Conservation (phyloP, 192 early-diverging fungal genomes). For the Coemansia erecta region DNA sequence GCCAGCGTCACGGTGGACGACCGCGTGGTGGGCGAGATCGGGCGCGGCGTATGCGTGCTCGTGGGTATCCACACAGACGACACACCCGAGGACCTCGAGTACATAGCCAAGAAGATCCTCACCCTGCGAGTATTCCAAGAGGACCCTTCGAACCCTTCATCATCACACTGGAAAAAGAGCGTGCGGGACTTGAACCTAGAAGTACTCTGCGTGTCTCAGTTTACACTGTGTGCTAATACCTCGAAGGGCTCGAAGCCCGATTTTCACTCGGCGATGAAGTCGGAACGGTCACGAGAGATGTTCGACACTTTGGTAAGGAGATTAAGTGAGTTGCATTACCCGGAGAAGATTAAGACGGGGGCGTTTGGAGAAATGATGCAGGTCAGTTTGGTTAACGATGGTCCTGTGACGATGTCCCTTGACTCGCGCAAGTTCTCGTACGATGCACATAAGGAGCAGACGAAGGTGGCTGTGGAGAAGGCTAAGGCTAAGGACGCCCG, state of each 20-base stretch:
- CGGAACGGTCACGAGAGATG: constrained; percentile 61
- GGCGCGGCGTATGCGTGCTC: constrained; percentile 73
- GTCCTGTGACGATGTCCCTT: constrained; percentile 60
- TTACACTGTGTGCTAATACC: constrained; percentile 84
- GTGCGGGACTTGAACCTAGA: constrained; percentile 72
- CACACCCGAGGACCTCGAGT: constrained; percentile 74
- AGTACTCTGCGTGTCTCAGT: constrained; percentile 88
- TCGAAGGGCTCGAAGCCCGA: constrained; percentile 87
- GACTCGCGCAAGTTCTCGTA: constrained; percentile 55
- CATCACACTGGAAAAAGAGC: constrained; percentile 84
- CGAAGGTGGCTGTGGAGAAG: constrained; percentile 1
- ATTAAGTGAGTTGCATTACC: constrained; percentile 61
- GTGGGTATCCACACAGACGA: constrained; percentile 70
- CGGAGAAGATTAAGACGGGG: constrained; percentile 72
- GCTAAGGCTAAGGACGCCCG: constrained; percentile 26
- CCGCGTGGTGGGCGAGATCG: constrained; percentile 74
- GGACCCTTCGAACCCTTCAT: too few relatives aligned
- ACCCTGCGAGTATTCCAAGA: constrained; percentile 78
- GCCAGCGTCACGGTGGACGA: constrained; percentile 73
- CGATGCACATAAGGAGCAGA: constrained; percentile 1
- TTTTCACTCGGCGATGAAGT: constrained; percentile 88
- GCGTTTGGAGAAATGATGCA: constrained; percentile 97
- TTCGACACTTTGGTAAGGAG: constrained; percentile 75
- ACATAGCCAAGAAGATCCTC: constrained; percentile 81
- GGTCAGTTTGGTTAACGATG: constrained; percentile 85